Conservation (phyloP, 164 flowering plant species). For the Nelumbo lutea region DNA sequence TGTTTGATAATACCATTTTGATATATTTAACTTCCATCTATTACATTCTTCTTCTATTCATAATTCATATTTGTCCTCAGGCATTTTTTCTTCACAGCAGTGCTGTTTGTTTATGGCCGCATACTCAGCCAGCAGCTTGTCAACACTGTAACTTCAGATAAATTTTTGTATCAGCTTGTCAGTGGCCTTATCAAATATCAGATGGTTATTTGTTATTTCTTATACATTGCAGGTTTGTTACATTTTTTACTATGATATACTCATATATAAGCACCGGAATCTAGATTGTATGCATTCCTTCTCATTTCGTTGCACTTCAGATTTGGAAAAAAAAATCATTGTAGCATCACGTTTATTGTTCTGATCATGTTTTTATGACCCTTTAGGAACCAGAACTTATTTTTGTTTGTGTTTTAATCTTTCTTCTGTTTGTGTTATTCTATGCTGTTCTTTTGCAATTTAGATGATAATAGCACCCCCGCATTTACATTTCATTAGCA, state of each 20-base stretch:
- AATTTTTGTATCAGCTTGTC: conserved; percentile 60
- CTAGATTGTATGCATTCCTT: neutral
- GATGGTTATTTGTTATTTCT: conserved; percentile 81
- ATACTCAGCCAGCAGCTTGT: conserved; percentile 83
- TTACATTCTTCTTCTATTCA: conserved; percentile 6
- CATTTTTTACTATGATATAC: neutral
- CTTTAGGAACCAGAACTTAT: neutral
- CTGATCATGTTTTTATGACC: neutral
- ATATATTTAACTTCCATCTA: neutral
- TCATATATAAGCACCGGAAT: neutral
- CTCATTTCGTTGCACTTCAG: neutral
- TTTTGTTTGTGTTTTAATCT: neutral
- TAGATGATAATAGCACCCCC: neutral
- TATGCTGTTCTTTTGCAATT: neutral
- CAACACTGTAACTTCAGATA: conserved; percentile 79
- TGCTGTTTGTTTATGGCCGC: conserved; percentile 90
- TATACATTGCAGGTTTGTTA: conserved; percentile 79
- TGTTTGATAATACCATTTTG: neutral
- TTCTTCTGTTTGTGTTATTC: neutral
- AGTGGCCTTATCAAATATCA: conserved; percentile 79
- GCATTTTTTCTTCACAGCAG: conserved; percentile 98
- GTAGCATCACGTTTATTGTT: neutral
- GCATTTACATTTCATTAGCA: neutral
- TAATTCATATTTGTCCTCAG: conserved; percentile 30
- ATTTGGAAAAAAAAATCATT: neutral